Evolutionary conservation across 177 flowering plant genomes (phyloP), one percentile per base, ranked within the genome.

Genomic region (Vitis hybrid): DNA sequence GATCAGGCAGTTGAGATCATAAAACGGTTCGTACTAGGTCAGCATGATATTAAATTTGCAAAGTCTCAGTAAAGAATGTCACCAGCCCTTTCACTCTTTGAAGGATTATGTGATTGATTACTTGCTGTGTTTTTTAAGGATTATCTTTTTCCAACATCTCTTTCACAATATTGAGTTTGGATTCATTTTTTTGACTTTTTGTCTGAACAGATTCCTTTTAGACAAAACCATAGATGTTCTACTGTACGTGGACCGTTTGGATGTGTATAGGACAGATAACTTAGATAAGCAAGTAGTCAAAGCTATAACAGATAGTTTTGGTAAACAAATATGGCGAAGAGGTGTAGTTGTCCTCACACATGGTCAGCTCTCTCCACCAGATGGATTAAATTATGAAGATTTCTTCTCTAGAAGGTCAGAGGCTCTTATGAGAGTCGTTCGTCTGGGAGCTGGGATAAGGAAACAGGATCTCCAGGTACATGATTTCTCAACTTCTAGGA

Each of bases 321-420:
- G 99, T 26, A 89, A 85, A 78, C 82, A 75, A 55, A 93, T 95
- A 73, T 95, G 99, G 99, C 82, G 68, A 56, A 87, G 89, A 80
- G 85, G 85, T 72, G 56, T 88, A 73, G 82, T 93, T 69, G 98
- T 93, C 66, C 91, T 95, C 63, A 89, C 97, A 51, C 99, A 95
- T 86, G 99, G 93, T 63, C 98, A 93, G 70, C 86, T 93, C 45
- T 89, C 92, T 13, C 97, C 99, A 33, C 99, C 99, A 14, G 99
- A 93, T 85, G 93, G 88, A 13, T 70, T 96, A 70, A 83, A 71
- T 64, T 96, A 93, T 72, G 94, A 89, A 52, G 95, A 87, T 3
- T 96, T 93, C 65, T 76, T 78, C 73, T 70, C 84, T 4, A 88
- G 71, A 86, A 80, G 99, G 80, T 93, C 99, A 62, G 95, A 86